These are phyloP conservation scores for Phytophthora kernoviae DNA, from an alignment of 352 stramenopile species.

Conservation along the genomic window DNA sequence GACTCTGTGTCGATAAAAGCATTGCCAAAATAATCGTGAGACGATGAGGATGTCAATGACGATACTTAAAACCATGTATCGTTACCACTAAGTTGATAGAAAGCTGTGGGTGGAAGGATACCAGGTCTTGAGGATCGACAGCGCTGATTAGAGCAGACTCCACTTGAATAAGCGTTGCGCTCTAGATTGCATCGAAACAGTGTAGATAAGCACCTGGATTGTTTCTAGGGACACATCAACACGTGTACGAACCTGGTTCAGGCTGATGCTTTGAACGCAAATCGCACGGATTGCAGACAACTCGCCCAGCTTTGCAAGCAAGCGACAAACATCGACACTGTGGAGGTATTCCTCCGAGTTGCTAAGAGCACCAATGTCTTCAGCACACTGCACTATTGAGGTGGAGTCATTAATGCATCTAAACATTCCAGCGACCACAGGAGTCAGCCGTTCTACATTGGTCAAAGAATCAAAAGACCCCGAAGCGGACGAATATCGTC, in stretches of 20 bases:
- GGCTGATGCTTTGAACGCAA: slow-evolving; percentile 63
- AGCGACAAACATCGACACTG: slow-evolving; percentile 57
- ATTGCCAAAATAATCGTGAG: neutral
- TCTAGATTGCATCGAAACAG: slow-evolving; percentile 33
- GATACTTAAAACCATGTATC: slow-evolving; percentile 1
- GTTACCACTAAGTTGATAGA: slow-evolving; percentile 75
- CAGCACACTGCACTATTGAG: slow-evolving; percentile 44
- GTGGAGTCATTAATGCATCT: slow-evolving; percentile 58
- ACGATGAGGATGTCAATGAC: neutral
- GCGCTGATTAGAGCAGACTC: slow-evolving; percentile 61
- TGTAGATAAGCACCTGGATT: neutral
- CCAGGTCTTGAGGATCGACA: slow-evolving; percentile 52
- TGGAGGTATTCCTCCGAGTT: slow-evolving; percentile 74
- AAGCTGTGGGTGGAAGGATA: slow-evolving; percentile 66
- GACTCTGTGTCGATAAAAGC: slow-evolving; percentile 37
- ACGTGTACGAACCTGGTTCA: slow-evolving; percentile 66
- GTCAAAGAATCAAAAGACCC: slow-evolving; percentile 49
- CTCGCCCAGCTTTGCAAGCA: slow-evolving; percentile 63
- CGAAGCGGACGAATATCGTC: slow-evolving; percentile 60
- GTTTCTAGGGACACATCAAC: too few relatives aligned
- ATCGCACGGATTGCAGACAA: slow-evolving; percentile 50
- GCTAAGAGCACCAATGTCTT: slow-evolving; percentile 47
- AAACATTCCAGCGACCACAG: slow-evolving; percentile 58
- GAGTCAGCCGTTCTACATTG: slow-evolving; percentile 45
- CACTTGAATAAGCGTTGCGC: slow-evolving; percentile 66